These are phyloP conservation scores for Cyclospora cayetanensis DNA, from an alignment of 169 alveolate genomes.

Conservation along the genomic window DNA sequence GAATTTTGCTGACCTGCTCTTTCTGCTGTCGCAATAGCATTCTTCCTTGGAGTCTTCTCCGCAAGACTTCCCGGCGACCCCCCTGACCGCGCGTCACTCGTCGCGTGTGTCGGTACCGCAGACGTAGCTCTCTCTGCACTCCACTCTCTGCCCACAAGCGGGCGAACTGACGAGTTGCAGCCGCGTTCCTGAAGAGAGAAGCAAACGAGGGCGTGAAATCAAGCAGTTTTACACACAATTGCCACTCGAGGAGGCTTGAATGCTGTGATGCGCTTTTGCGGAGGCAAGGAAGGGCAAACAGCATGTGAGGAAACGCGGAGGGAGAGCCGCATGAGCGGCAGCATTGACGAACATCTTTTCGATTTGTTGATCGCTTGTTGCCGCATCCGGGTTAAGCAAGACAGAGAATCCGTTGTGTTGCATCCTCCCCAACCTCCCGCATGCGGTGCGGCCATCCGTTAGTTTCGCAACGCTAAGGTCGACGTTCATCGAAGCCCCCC, in stretches of 20 bases:
- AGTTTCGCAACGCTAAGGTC: neutral
- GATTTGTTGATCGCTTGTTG: neutral
- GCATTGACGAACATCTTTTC: neutral
- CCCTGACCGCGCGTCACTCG: constrained; percentile 11
- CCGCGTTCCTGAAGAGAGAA: neutral
- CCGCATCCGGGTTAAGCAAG: constrained; percentile 2
- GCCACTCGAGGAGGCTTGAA: too few species aligned
- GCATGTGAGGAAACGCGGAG: too few species aligned
- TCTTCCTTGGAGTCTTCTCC: constrained; percentile 12
- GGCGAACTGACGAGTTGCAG: neutral
- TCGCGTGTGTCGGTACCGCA: constrained; percentile 35
- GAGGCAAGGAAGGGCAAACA: too few species aligned
- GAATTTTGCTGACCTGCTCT: neutral
- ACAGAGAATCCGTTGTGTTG: neutral
- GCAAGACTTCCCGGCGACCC: constrained; percentile 1
- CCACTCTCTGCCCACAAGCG: constrained; percentile 43
- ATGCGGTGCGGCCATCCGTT: neutral
- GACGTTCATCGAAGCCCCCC: neutral
- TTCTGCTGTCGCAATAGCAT: neutral
- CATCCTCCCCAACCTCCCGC: neutral
- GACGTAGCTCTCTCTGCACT: neutral
- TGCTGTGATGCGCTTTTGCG: too few species aligned
- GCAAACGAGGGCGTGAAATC: too few species aligned
- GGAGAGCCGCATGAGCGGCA: too few species aligned
- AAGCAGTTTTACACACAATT: too few species aligned